Base-by-base conservation (phyloP, 2,329 filamentous ascomycete genomes). In the Diaporthe batatas region DNA sequence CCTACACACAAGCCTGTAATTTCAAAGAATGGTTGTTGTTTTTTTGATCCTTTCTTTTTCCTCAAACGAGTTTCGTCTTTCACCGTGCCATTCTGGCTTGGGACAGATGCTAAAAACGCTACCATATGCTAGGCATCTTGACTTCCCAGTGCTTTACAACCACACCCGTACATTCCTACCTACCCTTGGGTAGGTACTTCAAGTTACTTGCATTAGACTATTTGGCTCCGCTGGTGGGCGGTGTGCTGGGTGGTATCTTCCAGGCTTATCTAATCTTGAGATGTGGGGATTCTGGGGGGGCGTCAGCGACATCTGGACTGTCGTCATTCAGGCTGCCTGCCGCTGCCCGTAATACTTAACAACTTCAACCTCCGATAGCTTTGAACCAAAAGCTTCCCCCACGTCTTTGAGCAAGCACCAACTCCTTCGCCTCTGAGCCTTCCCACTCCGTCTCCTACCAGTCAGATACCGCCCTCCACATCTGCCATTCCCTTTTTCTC, bases 281-380 rank as follows among this genome's bases (percentile, higher is more conserved):
- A 14, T 39, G 18, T 32, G 47, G 47, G 6, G 21, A 25, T 21
- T 6, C 44, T 3, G 25, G 18, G 29, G 42, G 23, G 29, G 25
- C 42, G 10, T 65, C 29, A 34, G 8, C 51, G 21, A n/a, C n/a
- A n/a, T n/a, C n/a, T n/a, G n/a, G n/a, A 70, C 70, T 74, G 64
- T 74, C 72, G 72, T 74, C 72, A 74, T 74, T 70, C 44, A 59
- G 36, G 54, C 65, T 72, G 72, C 70, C 44, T 39, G 39, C 39
- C 70, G 59, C 39, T 39, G 49, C 49, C 69, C 59, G 25, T 42
- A 16, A 36, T 25, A 36, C 29, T 53, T 39, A 67, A 65, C 62
- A 25, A 32, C 62, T 36, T 67, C 32, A 67, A 51, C 18, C 32
- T 53, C 44, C 29, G 29, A 29, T 36, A 32, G 23, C 62, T 32